Conservation (phyloP, 345 rosid species). For the Viola odorata region DNA sequence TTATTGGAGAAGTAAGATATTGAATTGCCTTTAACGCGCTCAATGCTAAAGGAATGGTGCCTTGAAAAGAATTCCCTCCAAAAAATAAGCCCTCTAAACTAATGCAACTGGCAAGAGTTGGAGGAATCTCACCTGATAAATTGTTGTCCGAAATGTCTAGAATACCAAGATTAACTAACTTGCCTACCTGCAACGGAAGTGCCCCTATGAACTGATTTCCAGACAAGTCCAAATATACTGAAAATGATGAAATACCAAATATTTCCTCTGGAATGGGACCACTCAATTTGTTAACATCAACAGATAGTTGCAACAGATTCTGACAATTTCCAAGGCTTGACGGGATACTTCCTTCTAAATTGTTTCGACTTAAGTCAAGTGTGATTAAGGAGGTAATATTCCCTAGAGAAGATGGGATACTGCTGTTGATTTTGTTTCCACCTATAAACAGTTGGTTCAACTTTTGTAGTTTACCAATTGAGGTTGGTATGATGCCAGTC, state of each 20-base stretch:
- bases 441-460: no score
- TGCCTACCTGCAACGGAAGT: neutral
- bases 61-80: no score
- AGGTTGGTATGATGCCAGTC: no score
- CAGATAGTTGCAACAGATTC: neutral
- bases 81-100: no score
- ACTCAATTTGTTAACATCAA: neutral
- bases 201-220: neutral
- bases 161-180: neutral
- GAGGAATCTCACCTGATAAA: conserved; percentile 9
- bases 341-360: neutral
- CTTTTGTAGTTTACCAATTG: no score
- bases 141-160: neutral
- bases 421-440: no score
- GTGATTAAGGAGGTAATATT: neutral
- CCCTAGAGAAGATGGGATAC: neutral
- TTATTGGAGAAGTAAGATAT: no score
- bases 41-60: no score
- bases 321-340: neutral
- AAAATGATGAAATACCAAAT: neutral
- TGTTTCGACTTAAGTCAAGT: neutral
- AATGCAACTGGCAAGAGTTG: no score
- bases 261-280: conserved; percentile 5
- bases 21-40: no score
- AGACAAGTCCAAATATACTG: neutral